Evolutionary conservation across 129 eudicot species (phyloP).

Genomic region (Tagetes patula): DNA sequence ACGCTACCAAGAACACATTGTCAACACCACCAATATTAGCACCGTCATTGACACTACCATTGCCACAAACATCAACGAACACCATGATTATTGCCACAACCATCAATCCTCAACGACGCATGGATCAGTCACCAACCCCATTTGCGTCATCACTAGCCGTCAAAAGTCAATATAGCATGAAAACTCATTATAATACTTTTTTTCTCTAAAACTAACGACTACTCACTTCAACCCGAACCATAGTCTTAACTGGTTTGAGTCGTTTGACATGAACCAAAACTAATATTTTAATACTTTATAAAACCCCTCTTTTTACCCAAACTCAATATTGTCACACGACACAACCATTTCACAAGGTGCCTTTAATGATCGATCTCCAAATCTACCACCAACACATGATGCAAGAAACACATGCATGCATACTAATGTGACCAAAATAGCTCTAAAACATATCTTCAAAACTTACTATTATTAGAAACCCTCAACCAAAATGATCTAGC

Average conservation of each 20-base stretch:
- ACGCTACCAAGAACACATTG: too few species aligned
- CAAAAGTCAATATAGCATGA: too few species aligned
- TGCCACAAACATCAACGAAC: too few species aligned
- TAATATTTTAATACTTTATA: not conserved
- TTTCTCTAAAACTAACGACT: too few species aligned
- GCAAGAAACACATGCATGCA: not conserved
- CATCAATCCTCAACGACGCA: too few species aligned
- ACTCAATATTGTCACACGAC: not conserved
- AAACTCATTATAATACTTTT: too few species aligned
- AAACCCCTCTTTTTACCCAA: not conserved
- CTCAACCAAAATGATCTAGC: not conserved
- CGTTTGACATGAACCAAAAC: too few species aligned
- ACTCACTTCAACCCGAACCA: not conserved
- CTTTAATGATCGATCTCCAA: not conserved
- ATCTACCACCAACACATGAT: conserved; percentile 20
- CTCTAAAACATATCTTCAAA: not conserved
- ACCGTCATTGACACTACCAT: too few species aligned
- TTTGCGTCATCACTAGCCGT: too few species aligned
- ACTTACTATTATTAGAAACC: conserved; percentile 29
- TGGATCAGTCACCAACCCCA: too few species aligned
- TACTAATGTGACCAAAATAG: not conserved
- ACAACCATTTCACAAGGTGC: not conserved
- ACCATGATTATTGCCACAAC: too few species aligned
- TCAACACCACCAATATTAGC: too few species aligned
- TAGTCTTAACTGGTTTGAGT: not conserved